Evolutionary conservation across 768 basidiomycete species (phyloP).

Genomic region (Phylloporus rhodoxanthus): DNA sequence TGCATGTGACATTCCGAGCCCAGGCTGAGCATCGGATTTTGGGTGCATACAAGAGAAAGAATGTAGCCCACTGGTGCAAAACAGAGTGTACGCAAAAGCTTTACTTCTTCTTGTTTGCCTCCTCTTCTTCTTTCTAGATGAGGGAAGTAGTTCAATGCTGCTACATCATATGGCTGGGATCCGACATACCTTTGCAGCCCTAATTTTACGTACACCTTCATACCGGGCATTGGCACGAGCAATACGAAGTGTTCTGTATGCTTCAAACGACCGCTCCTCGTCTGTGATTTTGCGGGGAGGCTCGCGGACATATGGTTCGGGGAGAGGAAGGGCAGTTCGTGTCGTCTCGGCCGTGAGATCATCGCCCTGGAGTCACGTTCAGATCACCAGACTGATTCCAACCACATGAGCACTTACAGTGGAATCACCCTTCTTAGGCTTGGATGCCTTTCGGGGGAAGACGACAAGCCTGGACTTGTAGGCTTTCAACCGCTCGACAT

Average conservation of each 20-base stretch:
- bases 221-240: conserved; percentile 77
- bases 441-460: conserved; percentile 93
- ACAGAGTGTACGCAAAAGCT: conserved; percentile 10
- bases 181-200: conserved; percentile 71
- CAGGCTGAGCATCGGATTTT: conserved; percentile 31
- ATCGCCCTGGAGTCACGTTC: conserved; percentile 50
- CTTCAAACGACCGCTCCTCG: conserved; percentile 84
- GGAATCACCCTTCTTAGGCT: conserved; percentile 94
- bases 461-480: conserved; percentile 92
- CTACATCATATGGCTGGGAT: not conserved
- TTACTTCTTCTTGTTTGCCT: conserved; percentile 88
- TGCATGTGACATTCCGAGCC: conserved; percentile 25
- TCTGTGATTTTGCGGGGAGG: conserved; percentile 87
- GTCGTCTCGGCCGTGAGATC: conserved; percentile 77
- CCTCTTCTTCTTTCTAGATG: conserved; percentile 81
- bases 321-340: conserved; percentile 60
- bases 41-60: conserved; percentile 27
- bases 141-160: conserved; percentile 9
- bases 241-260: conserved; percentile 82
- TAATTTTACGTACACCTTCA: conserved; percentile 83
- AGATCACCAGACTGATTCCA: not conserved
- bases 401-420: conserved; percentile 48
- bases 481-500: conserved; percentile 88
- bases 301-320: conserved; percentile 64
- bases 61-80: conserved; percentile 17